Evolutionary conservation across 75 land plant genomes (phyloP).

Genomic region (Larix kaempferi): DNA sequence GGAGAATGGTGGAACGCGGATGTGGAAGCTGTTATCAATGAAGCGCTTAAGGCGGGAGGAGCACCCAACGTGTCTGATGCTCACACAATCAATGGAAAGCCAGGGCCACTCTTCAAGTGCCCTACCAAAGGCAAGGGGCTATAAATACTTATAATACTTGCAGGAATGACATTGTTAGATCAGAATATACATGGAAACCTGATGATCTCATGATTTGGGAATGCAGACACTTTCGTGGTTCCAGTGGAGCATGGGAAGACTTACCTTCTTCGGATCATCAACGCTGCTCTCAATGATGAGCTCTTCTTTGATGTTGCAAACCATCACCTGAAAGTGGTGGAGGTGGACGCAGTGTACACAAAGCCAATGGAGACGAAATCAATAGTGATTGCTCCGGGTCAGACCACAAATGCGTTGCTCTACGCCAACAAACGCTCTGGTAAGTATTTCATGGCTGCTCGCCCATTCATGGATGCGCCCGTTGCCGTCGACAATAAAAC

Average conservation of each 20-base stretch:
- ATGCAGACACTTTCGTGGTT: slow-evolving; percentile 45
- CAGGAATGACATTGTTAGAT: no score
- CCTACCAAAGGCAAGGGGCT: slow-evolving; percentile 11
- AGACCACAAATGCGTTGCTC: slow-evolving; percentile 57
- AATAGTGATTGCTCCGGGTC: slow-evolving; percentile 61
- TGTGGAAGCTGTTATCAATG: slow-evolving; percentile 25
- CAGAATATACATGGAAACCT: not conserved
- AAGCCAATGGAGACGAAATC: slow-evolving; percentile 56
- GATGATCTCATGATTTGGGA: not conserved
- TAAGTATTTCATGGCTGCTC: slow-evolving; percentile 61
- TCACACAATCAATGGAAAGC: slow-evolving; percentile 45
- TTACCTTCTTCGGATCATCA: slow-evolving; percentile 60
- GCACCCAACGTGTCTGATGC: slow-evolving; percentile 31
- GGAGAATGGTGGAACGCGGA: slow-evolving; percentile 91
- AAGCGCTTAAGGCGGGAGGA: slow-evolving; percentile 21
- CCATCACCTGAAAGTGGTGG: slow-evolving; percentile 66
- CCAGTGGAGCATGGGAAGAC: slow-evolving; percentile 55
- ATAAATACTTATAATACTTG: no score
- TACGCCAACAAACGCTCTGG: slow-evolving; percentile 26
- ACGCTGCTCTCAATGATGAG: slow-evolving; percentile 66
- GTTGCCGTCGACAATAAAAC: slow-evolving; percentile 54
- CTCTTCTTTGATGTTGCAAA: slow-evolving; percentile 64
- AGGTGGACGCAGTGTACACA: slow-evolving; percentile 62
- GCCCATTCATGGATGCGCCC: slow-evolving; percentile 48
- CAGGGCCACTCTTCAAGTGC: slow-evolving; percentile 40